Evolutionary conservation across 2,329 filamentous ascomycete genomes (phyloP), one percentile per base, ranked within the genome.

Genomic region (Blastomyces silverae): DNA sequence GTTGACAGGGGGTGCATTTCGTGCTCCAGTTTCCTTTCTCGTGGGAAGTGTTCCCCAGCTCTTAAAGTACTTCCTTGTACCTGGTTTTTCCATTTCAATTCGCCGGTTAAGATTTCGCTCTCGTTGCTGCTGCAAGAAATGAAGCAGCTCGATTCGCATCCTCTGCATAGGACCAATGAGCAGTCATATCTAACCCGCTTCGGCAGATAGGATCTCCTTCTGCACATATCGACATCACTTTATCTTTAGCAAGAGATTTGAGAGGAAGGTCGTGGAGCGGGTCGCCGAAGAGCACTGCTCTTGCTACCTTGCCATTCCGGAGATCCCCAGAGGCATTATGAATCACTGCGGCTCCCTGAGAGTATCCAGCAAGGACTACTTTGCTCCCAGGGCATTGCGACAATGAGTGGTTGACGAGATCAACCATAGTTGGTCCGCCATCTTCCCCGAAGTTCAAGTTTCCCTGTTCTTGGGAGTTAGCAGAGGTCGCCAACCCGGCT

Each of bases 141-240:
- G 71, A 61, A 3, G 78, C 78, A 0, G 79, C 79, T 10, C 71
- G 71, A 3, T 67, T 65, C 0, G 75, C 78, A 71, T 79, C 66
- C 2, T 57, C 31, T 0, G 69, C 74, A 66, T 82, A 82, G 2
- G 71, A 72, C 44, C 78, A 63, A 71, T 82, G 80, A 7, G 77
- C 75, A 28, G 78, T 70, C 6, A 79, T 70, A 62, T 79, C 73
- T 28, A 78, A 69, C 0, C 79, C 79, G 44, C 82, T 80, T 3
- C 71, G 63, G 65, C 83, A 85, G 6, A 85, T 82, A 11, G 79
- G 73, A 67, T 85, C 83, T 0, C 80, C 82, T 3, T 67, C 57
- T 39, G 81, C 78, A 66, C 83, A 85, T 48, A 81, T 79, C 25
- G 82, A 80, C 69, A 81, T 77, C 3, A 78, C 75, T 68, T 82